phyloP scores from a whole-genome alignment of 2,329 filamentous ascomycete species.

The Trichoderma koningiopsis region DNA sequence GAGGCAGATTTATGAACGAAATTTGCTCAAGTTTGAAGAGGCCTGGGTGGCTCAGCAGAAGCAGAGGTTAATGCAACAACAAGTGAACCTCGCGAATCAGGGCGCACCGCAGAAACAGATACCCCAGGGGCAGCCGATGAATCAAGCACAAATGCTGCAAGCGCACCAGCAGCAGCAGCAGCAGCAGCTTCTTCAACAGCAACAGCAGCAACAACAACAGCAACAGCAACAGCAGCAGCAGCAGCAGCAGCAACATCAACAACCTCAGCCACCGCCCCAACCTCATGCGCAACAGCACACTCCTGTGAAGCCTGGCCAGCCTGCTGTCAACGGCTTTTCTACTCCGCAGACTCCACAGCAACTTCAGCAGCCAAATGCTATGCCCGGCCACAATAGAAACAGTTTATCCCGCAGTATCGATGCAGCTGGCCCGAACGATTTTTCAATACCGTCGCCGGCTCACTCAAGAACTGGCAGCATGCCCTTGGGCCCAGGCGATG shows the following conservation, averaged over 20 bases:
- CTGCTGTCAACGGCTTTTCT: slow-evolving; percentile 42
- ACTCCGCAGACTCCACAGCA: slow-evolving; percentile 37
- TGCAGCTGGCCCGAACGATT: slow-evolving; percentile 40
- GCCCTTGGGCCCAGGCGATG: slow-evolving; percentile 43
- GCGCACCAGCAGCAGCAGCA: slow-evolving; percentile 37
- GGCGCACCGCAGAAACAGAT: slow-evolving; percentile 41
- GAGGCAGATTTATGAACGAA: slow-evolving; percentile 72
- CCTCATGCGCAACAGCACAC: slow-evolving; percentile 39
- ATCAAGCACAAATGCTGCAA: slow-evolving; percentile 41
- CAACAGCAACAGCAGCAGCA: slow-evolving; percentile 40
- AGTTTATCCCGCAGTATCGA: slow-evolving; percentile 52
- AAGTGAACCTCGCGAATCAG: slow-evolving; percentile 32
- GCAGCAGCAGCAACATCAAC: slow-evolving; percentile 33
- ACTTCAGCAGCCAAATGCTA: slow-evolving; percentile 24
- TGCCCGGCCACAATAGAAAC: slow-evolving; percentile 23
- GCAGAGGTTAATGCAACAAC: slow-evolving; percentile 52
- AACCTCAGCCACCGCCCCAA: slow-evolving; percentile 2
- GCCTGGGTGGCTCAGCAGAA: slow-evolving; percentile 61
- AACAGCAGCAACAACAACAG: slow-evolving; percentile 32
- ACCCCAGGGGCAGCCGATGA: slow-evolving; percentile 37
- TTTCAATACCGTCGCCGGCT: slow-evolving; percentile 51
- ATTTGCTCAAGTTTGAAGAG: slow-evolving; percentile 76
- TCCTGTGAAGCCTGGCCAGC: slow-evolving; percentile 47
- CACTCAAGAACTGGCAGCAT: slow-evolving; percentile 46
- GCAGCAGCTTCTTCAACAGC: slow-evolving; percentile 29